Base-by-base conservation (phyloP, 306 rosid genomes). In the Comarum palustre region DNA sequence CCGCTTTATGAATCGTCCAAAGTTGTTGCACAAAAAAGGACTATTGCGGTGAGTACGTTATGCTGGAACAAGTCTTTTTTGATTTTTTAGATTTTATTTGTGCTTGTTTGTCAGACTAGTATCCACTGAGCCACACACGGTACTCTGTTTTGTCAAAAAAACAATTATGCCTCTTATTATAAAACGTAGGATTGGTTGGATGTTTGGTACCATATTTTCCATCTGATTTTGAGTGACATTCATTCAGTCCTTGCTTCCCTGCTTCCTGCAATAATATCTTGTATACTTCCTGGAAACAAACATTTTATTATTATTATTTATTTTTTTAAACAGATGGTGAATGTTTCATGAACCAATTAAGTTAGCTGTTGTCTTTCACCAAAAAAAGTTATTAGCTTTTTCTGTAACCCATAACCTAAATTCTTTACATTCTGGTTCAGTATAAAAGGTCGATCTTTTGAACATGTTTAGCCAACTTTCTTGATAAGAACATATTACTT, bases 1-100 rank as follows among this genome's bases (percentile, higher is more conserved):
- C 97, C 99, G 2, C 97, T 94, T 70, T 90, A 94, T 76, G 97
- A 91, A 86, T 91, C 99, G 6, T 88, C 99, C 22, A 94, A 90
- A 86, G 88, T 88, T 36, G 87, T 94, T 22, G 97, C 97, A 34
- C 99, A 94, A 77, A 94, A 87, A 81, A 84, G 84, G 89, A 91
- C 99, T 24, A 94, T 91, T 81, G 99, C 97, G 1, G 99, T 94
- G 75, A 76, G 97, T 82, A 71, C 17, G 42, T 13, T 46, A 14
- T 70, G 50, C 34, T 48, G 68, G 41, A 46, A 52, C 47, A 12
- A 5, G 50, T 3, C 0, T 55, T n/a, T 34, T 27, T 25, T 71
- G 13, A 14, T 8, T 68, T 25, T 39, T 7, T 45, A 50, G 51
- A 45, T 55, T 52, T 52, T n/a, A 7, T 39, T 52, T n/a, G 8